phyloP scores from a whole-genome alignment of 1,139 yeast genomes.

The Debaryomyces psychrophilus region DNA sequence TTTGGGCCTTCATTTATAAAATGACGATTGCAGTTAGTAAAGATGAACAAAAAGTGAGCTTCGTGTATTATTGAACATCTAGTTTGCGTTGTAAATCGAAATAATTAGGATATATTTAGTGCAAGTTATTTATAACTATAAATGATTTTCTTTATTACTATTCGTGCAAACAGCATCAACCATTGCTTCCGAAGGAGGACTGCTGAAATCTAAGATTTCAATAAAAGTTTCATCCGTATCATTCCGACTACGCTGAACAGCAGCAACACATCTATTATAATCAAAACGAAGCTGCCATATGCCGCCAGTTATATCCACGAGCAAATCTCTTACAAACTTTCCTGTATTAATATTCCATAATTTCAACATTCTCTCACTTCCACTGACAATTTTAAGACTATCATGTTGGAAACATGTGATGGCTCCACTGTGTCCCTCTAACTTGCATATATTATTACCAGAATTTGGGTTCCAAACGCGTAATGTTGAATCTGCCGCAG shows the following conservation, averaged over 20 bases:
- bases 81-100: too few species aligned
- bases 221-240: slow-evolving; percentile 60
- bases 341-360: slow-evolving; percentile 87
- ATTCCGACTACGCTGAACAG: slow-evolving; percentile 66
- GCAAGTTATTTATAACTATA: background rate
- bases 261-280: slow-evolving; percentile 84
- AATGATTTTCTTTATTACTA: background rate
- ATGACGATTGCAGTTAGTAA: too few species aligned
- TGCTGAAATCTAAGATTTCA: slow-evolving; percentile 83
- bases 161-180: background rate
- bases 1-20: too few species aligned
- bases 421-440: slow-evolving; percentile 85
- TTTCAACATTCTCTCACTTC: slow-evolving; percentile 80
- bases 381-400: slow-evolving; percentile 81
- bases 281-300: slow-evolving; percentile 96
- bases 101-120: background rate
- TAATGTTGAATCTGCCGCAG: slow-evolving; percentile 93
- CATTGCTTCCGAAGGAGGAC: slow-evolving; percentile 26
- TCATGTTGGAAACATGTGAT: slow-evolving; percentile 94
- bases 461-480: slow-evolving; percentile 90
- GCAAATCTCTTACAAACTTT: slow-evolving; percentile 69
- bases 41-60: too few species aligned
- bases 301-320: slow-evolving; percentile 75
- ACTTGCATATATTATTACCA: slow-evolving; percentile 67
- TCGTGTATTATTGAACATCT: too few species aligned